Base-by-base conservation (phyloP, 371 early-diverging fungal genomes). In the Phascolomyces articulosus region DNA sequence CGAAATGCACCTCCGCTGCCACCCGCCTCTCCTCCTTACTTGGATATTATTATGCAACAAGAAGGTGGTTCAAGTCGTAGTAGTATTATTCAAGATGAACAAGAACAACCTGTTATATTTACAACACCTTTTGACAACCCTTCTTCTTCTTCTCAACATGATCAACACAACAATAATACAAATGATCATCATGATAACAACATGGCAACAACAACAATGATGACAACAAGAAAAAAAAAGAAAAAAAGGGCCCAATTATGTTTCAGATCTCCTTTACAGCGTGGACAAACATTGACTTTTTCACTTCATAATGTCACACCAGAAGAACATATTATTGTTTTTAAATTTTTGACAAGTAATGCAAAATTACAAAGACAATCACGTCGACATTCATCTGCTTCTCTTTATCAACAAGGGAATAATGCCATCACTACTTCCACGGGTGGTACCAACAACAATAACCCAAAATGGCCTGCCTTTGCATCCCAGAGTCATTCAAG, bases 1-100 rank as follows among this genome's bases (percentile, higher is more conserved):
- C 80, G 80, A 38, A 80, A 80, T 57, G 75, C 61, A 28, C 70
- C 77, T 24, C 80, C 80, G 13, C 73, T 75, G 3, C 77, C 80
- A n/a, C 80, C 80, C 2, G 72, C 80, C 21, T 77, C 80, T 11
- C 80, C 80, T 18, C 75, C 74, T 10, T 80, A 75, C 41, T 41
- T 80, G 29, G 64, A 68, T 24, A 70, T 80, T 7, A 15, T 68
- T 23, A 62, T 73, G 24, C 62, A 68, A 48, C 29, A 44, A 11
- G 20, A 48, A 40, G 56, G 62, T n/a, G 56, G 60, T n/a, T 44
- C n/a, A 0, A 41, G 27, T 0, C 40, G 44, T 23, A 57, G 58
- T 29, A 63, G 56, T 41, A 63, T 72, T n/a, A 76, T 76, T 40
- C 54, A 51, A 38, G 20, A 31, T 23, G 63, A 63, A 20, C 41